A percentile compares a stretch with the other conserved stretches of the same genome.
Conservation (phyloP, 129 eudicot genomes). For the Lactuca saligna region DNA sequence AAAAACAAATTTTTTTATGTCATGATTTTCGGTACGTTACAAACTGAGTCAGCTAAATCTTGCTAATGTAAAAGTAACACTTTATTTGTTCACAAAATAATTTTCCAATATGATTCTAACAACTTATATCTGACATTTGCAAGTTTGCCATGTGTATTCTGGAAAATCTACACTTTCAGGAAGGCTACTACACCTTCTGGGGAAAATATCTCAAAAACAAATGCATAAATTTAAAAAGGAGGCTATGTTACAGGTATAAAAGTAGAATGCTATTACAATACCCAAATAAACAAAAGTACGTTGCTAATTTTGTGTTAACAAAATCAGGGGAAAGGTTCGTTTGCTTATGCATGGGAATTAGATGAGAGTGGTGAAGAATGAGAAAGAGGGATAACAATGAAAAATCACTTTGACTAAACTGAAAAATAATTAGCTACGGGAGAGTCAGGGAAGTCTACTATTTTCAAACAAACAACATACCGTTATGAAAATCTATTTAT, state of each 20-base stretch:
- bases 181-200: slow-evolving; percentile 84
- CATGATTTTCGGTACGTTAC: no score
- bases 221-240: slow-evolving; percentile 91
- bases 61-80: slow-evolving; percentile 69
- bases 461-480: slow-evolving; percentile 85
- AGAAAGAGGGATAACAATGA: no score
- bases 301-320: no score
- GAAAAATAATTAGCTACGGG: no score
- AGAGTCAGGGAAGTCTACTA: slow-evolving; percentile 97
- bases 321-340: slow-evolving; percentile 93
- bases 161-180: slow-evolving; percentile 98
- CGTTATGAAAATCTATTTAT: neutral
- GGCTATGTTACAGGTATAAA: slow-evolving; percentile 77
- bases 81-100: neutral
- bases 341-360: slow-evolving; percentile 97
- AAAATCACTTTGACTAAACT: no score
- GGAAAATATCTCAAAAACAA: slow-evolving; percentile 76
- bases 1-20: no score
- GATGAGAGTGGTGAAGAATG: slow-evolving; percentile 97
- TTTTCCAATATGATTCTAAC: slow-evolving; percentile 10
- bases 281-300: no score
- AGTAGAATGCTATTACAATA: no score
- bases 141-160: slow-evolving; percentile 99
- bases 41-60: slow-evolving; percentile 75
- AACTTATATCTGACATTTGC: slow-evolving; percentile 12